Conservation (phyloP, 441 rosid species). For the Gossypium laxum region DNA sequence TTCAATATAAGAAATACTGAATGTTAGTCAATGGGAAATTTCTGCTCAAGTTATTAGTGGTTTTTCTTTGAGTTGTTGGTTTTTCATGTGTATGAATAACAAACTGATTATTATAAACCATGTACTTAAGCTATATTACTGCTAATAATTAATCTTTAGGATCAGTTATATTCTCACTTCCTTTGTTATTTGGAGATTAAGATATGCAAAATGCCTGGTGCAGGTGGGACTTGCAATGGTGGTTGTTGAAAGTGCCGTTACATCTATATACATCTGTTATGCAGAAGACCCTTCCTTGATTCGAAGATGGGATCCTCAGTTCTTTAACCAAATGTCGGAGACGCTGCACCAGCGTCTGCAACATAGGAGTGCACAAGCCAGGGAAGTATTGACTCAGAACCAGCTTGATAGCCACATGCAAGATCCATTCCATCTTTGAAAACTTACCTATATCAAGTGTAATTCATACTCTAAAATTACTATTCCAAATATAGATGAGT, state of each 20-base stretch:
- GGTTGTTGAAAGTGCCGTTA: conserved; percentile 81
- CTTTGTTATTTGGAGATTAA: background rate
- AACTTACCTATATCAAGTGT: background rate
- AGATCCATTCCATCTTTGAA: conserved; percentile 23
- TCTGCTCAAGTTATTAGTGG: too few relatives aligned
- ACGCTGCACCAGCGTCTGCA: conserved; percentile 77
- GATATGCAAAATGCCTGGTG: background rate
- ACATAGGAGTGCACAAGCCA: conserved; percentile 58
- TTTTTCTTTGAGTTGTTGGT: too few relatives aligned
- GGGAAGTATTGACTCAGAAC: conserved; percentile 40
- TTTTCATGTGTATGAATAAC: too few relatives aligned
- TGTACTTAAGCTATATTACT: background rate
- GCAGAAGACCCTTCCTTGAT: conserved; percentile 83
- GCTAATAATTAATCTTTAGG: background rate
- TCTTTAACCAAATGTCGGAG: conserved; percentile 70
- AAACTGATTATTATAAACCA: too few relatives aligned
- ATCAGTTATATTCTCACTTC: background rate
- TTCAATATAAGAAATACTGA: too few relatives aligned
- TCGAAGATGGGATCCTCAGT: conserved; percentile 76
- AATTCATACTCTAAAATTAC: conserved; percentile 6
- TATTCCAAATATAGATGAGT: conserved; percentile 12
- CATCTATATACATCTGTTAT: conserved; percentile 78
- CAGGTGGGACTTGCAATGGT: conserved; percentile 89
- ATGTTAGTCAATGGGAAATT: too few relatives aligned
- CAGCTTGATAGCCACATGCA: conserved; percentile 29